Evolutionary conservation across 306 rosid species (phyloP).

Genomic region (Fragaria vesca): DNA sequence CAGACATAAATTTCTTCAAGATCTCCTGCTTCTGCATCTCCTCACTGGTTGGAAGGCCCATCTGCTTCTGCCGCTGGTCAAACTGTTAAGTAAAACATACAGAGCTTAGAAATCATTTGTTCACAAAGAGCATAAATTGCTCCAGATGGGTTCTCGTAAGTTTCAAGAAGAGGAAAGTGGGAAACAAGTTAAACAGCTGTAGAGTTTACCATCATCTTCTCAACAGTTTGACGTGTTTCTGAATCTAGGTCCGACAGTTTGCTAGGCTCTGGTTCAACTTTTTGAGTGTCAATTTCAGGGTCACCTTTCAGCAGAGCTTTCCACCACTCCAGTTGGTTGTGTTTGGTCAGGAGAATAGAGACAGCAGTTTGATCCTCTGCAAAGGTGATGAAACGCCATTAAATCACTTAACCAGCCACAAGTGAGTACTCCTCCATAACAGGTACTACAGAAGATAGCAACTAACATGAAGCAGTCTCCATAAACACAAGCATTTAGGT

Average conservation of each 20-base stretch:
- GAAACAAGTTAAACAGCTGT: neutral
- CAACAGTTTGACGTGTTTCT: slow-evolving; percentile 84
- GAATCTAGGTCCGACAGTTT: slow-evolving; percentile 84
- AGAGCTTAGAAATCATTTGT: neutral
- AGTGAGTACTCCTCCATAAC: neutral
- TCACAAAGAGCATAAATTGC: neutral
- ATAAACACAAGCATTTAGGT: neutral
- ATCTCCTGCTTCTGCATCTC: slow-evolving; percentile 79
- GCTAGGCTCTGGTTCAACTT: slow-evolving; percentile 90
- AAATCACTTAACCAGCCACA: neutral
- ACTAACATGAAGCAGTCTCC: neutral
- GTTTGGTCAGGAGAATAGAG: slow-evolving; percentile 90
- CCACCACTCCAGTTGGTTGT: slow-evolving; percentile 99
- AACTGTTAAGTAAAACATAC: slow-evolving; percentile 44
- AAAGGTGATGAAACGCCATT: slow-evolving; percentile 15
- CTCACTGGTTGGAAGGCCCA: slow-evolving; percentile 92
- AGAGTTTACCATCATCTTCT: slow-evolving; percentile 85
- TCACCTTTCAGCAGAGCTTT: slow-evolving; percentile 83
- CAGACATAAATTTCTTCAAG: slow-evolving; percentile 80
- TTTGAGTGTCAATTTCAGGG: slow-evolving; percentile 86
- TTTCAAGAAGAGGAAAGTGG: neutral
- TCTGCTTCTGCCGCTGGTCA: slow-evolving; percentile 86
- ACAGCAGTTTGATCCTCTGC: slow-evolving; percentile 83
- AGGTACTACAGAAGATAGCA: neutral
- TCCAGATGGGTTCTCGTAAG: neutral